Percentiles rank a stretch among this genome's conserved stretches.
Evolutionary conservation across 306 rosid genomes (phyloP).

Genomic region (Vachellia pachyceras): DNA sequence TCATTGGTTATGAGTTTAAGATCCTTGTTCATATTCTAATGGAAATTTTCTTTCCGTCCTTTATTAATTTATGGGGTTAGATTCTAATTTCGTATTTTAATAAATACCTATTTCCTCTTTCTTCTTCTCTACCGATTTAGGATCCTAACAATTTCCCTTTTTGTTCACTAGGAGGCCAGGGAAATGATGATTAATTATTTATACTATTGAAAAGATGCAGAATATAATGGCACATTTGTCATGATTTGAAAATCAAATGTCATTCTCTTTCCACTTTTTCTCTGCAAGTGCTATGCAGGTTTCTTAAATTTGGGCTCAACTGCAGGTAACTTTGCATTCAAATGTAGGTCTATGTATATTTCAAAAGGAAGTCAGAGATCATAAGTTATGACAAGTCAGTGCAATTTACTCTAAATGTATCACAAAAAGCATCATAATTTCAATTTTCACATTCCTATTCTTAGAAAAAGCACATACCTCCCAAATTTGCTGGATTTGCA

Average conservation of each 20-base stretch:
- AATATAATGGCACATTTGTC: neutral
- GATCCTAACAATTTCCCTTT: neutral
- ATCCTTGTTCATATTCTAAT: no score
- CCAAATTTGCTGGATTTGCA: conserved; percentile 74
- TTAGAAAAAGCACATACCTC: conserved; percentile 64
- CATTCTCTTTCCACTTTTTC: neutral
- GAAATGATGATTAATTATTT: neutral
- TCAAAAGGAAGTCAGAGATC: neutral
- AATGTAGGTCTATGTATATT: neutral
- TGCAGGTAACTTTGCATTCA: neutral
- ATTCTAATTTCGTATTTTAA: no score
- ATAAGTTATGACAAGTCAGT: neutral
- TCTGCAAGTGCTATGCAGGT: neutral
- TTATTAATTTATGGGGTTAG: no score
- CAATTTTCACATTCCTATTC: conserved; percentile 44
- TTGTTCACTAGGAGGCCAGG: neutral
- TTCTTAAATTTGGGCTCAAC: neutral
- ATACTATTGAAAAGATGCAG: neutral
- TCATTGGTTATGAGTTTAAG: no score
- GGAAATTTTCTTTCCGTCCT: no score
- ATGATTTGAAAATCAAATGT: neutral
- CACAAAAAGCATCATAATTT: conserved; percentile 25
- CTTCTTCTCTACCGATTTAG: no score
- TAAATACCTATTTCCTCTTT: no score
- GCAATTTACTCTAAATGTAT: conserved; percentile 18